Percentiles rank a stretch among this genome's conserved stretches.
These are phyloP conservation scores for Hygrocybe punicea DNA, from an alignment of 768 basidiomycete species.

Conservation along the genomic window DNA sequence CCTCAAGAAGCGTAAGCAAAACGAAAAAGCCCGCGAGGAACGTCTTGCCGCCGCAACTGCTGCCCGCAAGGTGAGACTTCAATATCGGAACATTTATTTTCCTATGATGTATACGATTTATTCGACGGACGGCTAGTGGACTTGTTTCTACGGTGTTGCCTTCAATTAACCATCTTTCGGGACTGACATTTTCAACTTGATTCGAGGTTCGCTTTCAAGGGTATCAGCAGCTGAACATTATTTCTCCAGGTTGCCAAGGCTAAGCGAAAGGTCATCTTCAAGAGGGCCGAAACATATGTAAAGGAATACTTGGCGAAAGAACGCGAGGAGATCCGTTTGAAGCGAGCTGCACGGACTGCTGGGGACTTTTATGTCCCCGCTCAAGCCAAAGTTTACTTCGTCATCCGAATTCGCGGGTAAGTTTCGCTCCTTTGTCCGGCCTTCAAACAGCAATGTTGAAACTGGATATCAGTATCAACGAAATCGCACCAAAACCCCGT, in stretches of 20 bases:
- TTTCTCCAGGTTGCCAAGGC: slow-evolving; percentile 69
- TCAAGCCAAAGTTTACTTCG: slow-evolving; percentile 96
- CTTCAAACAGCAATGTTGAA: not conserved
- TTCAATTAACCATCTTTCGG: slow-evolving; percentile 95
- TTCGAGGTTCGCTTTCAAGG: slow-evolving; percentile 5
- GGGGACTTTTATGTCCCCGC: slow-evolving; percentile 98
- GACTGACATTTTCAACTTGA: slow-evolving; percentile 51
- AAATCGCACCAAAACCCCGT: slow-evolving; percentile 98
- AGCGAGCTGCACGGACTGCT: slow-evolving; percentile 84
- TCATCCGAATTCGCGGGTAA: slow-evolving; percentile 94
- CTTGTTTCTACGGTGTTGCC: slow-evolving; percentile 62
- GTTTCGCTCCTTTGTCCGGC: slow-evolving; percentile 28
- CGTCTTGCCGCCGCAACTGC: slow-evolving; percentile 77
- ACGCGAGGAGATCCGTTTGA: slow-evolving; percentile 94
- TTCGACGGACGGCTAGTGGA: slow-evolving; percentile 77
- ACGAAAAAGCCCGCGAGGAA: slow-evolving; percentile 93
- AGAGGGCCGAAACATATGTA: slow-evolving; percentile 96
- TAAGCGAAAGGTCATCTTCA: slow-evolving; percentile 97
- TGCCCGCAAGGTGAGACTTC: slow-evolving; percentile 77
- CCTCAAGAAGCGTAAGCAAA: slow-evolving; percentile 99
- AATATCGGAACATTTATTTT: slow-evolving; percentile 9
- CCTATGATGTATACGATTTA: slow-evolving; percentile 79
- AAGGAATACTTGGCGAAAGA: slow-evolving; percentile 93
- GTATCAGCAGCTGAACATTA: slow-evolving; percentile 5
- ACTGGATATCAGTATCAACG: slow-evolving; percentile 80